A percentile compares a stretch with the other conserved stretches of the same genome.
These are phyloP conservation scores for Geotrichum histeridarum DNA, from an alignment of 1,139 yeast species.

Conservation along the genomic window DNA sequence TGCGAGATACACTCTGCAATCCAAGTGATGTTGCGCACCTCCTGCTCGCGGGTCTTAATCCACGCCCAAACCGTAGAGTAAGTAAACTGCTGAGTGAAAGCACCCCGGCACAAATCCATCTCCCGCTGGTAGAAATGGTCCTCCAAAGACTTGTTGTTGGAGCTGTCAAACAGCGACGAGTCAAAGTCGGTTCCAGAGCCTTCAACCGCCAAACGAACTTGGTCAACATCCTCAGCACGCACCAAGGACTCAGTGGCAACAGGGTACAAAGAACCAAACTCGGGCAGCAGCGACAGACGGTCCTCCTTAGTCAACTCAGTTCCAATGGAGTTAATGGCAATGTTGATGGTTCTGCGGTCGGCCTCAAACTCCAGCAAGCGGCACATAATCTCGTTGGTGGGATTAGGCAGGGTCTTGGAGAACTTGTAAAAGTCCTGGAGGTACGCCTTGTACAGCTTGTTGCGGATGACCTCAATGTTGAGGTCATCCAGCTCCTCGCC, in stretches of 20 bases:
- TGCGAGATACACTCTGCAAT: conserved; percentile 82
- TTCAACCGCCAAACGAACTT: conserved; percentile 67
- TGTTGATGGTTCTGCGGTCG: conserved; percentile 89
- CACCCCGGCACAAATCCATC: conserved; percentile 86
- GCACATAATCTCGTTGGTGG: conserved; percentile 78
- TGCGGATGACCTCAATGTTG: conserved; percentile 91
- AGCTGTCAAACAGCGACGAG: conserved; percentile 63
- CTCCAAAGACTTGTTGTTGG: conserved; percentile 60
- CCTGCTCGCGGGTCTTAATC: conserved; percentile 94
- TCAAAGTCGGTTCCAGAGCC: conserved; percentile 49
- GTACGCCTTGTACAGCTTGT: conserved; percentile 86
- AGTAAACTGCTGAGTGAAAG: conserved; percentile 95
- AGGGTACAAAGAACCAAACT: conserved; percentile 76
- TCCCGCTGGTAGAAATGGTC: conserved; percentile 91
- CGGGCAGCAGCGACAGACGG: conserved; percentile 67
- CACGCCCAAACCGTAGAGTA: conserved; percentile 92
- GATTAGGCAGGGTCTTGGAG: conserved; percentile 59
- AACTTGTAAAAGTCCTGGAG: conserved; percentile 79
- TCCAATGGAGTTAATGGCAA: conserved; percentile 81
- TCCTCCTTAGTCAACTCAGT: conserved; percentile 71
- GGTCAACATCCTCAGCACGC: conserved; percentile 78
- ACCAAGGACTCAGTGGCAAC: conserved; percentile 66
- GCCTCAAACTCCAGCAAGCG: conserved; percentile 82
- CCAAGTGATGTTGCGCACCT: conserved; percentile 94
- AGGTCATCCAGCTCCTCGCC: conserved; percentile 93